Evolutionary conservation across 805 yeast genomes (phyloP).

Genomic region (Hyphopichia homilentoma): DNA sequence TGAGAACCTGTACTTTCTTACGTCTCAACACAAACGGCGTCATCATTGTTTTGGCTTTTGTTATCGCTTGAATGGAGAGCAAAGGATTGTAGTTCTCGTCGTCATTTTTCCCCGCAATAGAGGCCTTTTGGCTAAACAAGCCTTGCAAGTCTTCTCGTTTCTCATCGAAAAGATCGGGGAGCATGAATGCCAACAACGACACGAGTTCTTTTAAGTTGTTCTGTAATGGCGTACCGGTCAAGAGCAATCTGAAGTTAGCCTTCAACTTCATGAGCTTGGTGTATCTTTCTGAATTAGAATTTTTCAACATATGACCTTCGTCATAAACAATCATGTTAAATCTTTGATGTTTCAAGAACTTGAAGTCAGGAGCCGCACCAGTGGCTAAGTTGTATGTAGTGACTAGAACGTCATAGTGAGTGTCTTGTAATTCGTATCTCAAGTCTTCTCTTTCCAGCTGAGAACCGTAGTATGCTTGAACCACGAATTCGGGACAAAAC

Average conservation of each 20-base stretch:
- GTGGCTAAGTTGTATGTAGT: conserved; percentile 93
- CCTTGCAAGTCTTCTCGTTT: conserved; percentile 78
- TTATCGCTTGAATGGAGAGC: conserved; percentile 84
- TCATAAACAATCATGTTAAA: conserved; percentile 92
- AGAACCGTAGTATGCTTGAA: conserved; percentile 93
- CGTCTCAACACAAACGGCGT: conserved; percentile 94
- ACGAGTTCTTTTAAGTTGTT: conserved; percentile 88
- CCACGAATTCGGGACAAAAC: conserved; percentile 76
- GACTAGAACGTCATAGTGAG: conserved; percentile 79
- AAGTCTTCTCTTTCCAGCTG: conserved; percentile 81
- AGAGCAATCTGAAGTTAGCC: conserved; percentile 78
- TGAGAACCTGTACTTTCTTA: conserved; percentile 85
- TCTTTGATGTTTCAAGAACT: conserved; percentile 66
- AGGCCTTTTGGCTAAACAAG: conserved; percentile 83
- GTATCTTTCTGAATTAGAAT: conserved; percentile 84
- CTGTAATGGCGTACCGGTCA: conserved; percentile 97
- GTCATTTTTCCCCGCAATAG: conserved; percentile 47
- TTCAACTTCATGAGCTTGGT: conserved; percentile 76
- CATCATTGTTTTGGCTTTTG: conserved; percentile 96
- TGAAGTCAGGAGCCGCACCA: conserved; percentile 77
- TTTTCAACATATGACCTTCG: conserved; percentile 96
- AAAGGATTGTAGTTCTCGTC: conserved; percentile 67
- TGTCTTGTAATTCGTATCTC: conserved; percentile 59
- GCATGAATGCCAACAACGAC: conserved; percentile 83
- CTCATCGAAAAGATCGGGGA: conserved; percentile 77